These are phyloP conservation scores for Myrica gale DNA, from an alignment of 306 rosid genomes.

Conservation along the genomic window DNA sequence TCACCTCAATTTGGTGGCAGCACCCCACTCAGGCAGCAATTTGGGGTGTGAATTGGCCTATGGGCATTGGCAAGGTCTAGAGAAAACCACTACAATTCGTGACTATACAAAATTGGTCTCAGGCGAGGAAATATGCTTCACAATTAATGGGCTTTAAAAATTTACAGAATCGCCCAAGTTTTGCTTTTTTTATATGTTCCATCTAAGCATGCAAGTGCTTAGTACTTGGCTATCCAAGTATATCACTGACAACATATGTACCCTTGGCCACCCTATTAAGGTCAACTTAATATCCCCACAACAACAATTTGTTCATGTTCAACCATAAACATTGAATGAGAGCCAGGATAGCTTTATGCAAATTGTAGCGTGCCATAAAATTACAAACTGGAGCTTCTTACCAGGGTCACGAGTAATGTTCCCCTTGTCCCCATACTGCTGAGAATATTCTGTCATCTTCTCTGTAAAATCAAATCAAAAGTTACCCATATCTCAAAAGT, in stretches of 20 bases:
- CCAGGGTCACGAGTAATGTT: conserved; percentile 58
- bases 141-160: neutral
- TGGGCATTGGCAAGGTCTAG: conserved; percentile 2
- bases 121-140: neutral
- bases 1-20: conserved; percentile 6
- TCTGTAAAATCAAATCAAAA: conserved; percentile 48
- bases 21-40: neutral
- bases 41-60: neutral
- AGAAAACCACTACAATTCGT: neutral
- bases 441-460: conserved; percentile 62
- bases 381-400: conserved; percentile 35
- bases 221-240: neutral
- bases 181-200: neutral
- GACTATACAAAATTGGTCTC: neutral
- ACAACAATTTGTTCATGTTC: neutral
- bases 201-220: neutral
- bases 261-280: neutral
- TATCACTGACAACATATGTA: neutral
- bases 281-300: neutral
- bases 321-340: neutral
- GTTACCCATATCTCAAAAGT: conserved; percentile 23
- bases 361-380: conserved; percentile 13
- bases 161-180: neutral
- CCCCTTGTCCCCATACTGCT: conserved; percentile 67
- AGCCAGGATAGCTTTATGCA: neutral